Conservation (phyloP, 2,329 filamentous ascomycete species). For the Podosphaera fusca region DNA sequence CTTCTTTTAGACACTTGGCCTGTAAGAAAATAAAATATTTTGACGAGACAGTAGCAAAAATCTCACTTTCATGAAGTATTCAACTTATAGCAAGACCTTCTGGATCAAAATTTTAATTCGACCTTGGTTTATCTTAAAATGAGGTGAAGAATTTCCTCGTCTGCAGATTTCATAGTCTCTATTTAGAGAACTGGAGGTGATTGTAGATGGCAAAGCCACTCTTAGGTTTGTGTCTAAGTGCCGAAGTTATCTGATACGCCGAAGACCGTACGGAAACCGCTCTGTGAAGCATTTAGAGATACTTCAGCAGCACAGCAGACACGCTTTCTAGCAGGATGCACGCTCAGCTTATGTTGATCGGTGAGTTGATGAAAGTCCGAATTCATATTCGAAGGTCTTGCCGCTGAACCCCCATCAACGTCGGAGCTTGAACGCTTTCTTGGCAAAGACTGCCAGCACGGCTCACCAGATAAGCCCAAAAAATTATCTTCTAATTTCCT, state of each 20-base stretch:
- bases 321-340: slow-evolving; percentile 29
- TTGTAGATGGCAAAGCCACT: no score
- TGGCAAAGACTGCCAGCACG: background rate
- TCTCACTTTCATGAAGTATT: no score
- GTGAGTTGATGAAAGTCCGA: slow-evolving; percentile 6
- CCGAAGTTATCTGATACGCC: slow-evolving; percentile 31
- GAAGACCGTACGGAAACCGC: slow-evolving; percentile 25
- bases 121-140: no score
- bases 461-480: background rate
- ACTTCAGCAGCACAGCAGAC: slow-evolving; percentile 42
- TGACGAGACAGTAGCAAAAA: no score
- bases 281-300: slow-evolving; percentile 23
- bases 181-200: no score
- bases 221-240: slow-evolving; percentile 27
- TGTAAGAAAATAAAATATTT: no score
- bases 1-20: no score
- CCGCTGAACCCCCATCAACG: slow-evolving; percentile 34
- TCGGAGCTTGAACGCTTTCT: slow-evolving; percentile 5
- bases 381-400: slow-evolving; percentile 31
- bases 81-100: no score
- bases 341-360: slow-evolving; percentile 17
- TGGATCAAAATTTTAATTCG: no score
- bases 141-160: no score
- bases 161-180: no score
- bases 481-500: background rate